Percentiles rank a stretch among this genome's conserved stretches.
Evolutionary conservation across 805 yeast genomes (phyloP).

Genomic region (Hanseniaspora nectarophila): DNA sequence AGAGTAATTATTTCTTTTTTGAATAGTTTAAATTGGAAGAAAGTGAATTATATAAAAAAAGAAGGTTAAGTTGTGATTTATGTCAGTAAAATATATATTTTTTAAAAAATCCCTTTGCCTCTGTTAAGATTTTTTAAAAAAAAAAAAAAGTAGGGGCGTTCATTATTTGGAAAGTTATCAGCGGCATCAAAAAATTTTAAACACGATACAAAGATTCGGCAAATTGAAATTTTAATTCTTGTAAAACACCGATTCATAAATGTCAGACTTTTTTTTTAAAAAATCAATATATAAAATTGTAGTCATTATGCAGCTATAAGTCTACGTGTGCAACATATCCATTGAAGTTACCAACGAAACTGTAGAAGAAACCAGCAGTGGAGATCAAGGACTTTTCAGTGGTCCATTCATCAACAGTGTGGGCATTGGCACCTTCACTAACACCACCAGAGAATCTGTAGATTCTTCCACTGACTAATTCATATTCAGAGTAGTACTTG

Average conservation of each 20-base stretch:
- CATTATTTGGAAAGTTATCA: too few relatives aligned
- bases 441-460: slow-evolving; percentile 16
- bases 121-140: too few relatives aligned
- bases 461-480: slow-evolving; percentile 13
- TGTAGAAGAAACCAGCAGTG: slow-evolving; percentile 17
- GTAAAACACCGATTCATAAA: too few relatives aligned
- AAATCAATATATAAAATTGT: too few relatives aligned
- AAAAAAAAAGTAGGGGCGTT: too few relatives aligned
- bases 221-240: too few relatives aligned
- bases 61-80: too few relatives aligned
- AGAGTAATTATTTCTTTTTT: not conserved
- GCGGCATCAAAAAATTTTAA: too few relatives aligned
- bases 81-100: not conserved
- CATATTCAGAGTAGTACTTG: slow-evolving; percentile 13
- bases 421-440: slow-evolving; percentile 14
- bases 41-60: too few relatives aligned
- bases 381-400: slow-evolving; percentile 16
- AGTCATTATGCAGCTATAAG: not conserved
- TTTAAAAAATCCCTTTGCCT: not conserved
- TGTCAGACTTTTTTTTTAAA: too few relatives aligned
- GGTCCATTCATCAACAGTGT: slow-evolving; percentile 18
- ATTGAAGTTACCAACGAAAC: slow-evolving; percentile 16
- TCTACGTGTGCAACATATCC: slow-evolving; percentile 11
- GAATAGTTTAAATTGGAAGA: too few relatives aligned
- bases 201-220: too few relatives aligned